These are phyloP conservation scores for Lycium barbarum DNA, from an alignment of 257 asterid species.

Conservation along the genomic window DNA sequence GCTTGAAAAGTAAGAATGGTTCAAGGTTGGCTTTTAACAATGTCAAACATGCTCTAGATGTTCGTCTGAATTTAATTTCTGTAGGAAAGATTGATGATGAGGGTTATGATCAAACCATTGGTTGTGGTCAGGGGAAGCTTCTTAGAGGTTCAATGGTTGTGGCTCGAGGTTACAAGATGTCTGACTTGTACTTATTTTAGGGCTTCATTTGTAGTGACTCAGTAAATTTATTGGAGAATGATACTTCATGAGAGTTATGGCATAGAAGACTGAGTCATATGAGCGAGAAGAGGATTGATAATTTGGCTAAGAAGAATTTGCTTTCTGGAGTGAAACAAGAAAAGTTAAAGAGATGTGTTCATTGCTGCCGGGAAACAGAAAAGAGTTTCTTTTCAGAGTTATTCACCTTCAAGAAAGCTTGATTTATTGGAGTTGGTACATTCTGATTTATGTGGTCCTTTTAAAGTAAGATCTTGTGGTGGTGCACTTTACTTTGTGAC, in stretches of 20 bases:
- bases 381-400: constrained; percentile 1
- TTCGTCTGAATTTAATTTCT: too few species aligned
- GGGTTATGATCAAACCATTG: too few species aligned
- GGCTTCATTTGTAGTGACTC: neutral
- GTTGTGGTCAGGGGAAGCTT: too few species aligned
- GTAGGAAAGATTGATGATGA: too few species aligned
- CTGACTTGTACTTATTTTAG: too few species aligned
- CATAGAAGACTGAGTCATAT: neutral
- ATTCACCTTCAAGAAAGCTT: neutral
- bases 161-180: too few species aligned
- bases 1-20: too few species aligned
- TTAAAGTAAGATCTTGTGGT: neutral
- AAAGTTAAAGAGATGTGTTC: neutral
- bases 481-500: constrained; percentile 14
- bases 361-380: constrained; percentile 19
- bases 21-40: too few species aligned
- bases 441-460: constrained; percentile 14
- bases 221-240: neutral
- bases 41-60: too few species aligned
- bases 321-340: too few species aligned
- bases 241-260: neutral
- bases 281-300: constrained; percentile 4
- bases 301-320: neutral
- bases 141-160: neutral
- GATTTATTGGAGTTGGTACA: neutral